Base-by-base conservation (phyloP, 768 basidiomycete species). In the Boletus pseudopeckii region DNA sequence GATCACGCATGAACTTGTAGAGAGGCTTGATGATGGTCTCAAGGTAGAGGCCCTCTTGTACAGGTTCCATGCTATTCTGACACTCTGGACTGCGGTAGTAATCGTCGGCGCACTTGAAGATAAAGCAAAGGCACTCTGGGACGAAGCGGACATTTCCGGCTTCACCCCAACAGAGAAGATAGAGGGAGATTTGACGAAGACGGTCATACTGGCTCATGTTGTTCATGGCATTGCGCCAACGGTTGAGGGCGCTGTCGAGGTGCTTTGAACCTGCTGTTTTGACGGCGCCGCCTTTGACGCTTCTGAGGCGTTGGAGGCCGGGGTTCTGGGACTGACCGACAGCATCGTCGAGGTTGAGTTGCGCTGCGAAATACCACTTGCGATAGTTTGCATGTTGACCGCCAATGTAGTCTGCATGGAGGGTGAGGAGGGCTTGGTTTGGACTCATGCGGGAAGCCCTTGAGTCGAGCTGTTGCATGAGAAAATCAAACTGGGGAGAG, bases 41-140 rank as follows among this genome's bases (percentile, higher is more conserved):
- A 48, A 99, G 83, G 72, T 96, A 99, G 45, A 98, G 74, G 28
- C 96, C 96, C 66, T 98, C 97, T 10, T 90, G 90, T 2, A 98
- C 91, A 5, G 95, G 88, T 41, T 99, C 97, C 26, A 91, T 73
- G 59, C 86, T 78, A 73, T 92, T 96, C 74, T 99, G 97, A 68
- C 97, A 99, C 69, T 98, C 97, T 26, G 96, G 87, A 54, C 91
- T 93, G 54, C 97, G 90, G 72, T 99, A 99, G 70, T 98, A 98
- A 75, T 99, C 97, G 72, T 99, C 97, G 53, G 97, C 97, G 66
- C 97, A 99, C 74, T 99, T 99, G 86, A 98, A 98, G 67, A 99
- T 96, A 81, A 98, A 99, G 78, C 96, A 98, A 44, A 99, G 75
- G 63, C 90, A 92, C 68, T 99, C 97, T 11, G 97, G 95, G 20